These are phyloP conservation scores for Fusarium sp. DNA, from an alignment of 2,329 filamentous ascomycete genomes.

Conservation along the genomic window DNA sequence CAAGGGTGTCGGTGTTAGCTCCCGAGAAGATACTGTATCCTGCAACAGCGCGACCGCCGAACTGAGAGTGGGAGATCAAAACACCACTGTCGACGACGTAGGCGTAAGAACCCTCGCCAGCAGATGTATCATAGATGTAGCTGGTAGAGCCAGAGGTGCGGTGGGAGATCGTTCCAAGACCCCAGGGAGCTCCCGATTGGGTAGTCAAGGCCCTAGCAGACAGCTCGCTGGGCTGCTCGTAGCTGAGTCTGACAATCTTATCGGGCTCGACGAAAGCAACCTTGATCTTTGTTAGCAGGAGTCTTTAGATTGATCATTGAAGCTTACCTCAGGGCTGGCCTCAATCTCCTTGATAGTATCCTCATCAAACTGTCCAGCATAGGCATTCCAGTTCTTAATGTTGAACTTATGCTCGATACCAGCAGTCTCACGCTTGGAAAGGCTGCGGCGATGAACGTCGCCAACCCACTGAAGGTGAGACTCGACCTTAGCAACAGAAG, in stretches of 20 bases:
- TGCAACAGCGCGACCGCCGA: conserved; percentile 60
- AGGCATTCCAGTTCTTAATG: conserved; percentile 54
- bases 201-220: conserved; percentile 45
- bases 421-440: conserved; percentile 60
- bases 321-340: conserved; percentile 57
- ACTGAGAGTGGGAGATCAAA: conserved; percentile 64
- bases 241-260: conserved; percentile 38
- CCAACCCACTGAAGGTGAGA: conserved; percentile 63
- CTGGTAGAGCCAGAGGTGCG: conserved; percentile 40
- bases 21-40: conserved; percentile 55
- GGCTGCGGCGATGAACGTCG: conserved; percentile 66
- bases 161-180: conserved; percentile 48
- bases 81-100: conserved; percentile 76
- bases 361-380: conserved; percentile 59
- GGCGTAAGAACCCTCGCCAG: conserved; percentile 65
- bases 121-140: conserved; percentile 65
- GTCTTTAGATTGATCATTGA: not conserved
- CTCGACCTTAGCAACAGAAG: conserved; percentile 59
- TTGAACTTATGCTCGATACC: conserved; percentile 52
- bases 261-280: conserved; percentile 47
- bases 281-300: conserved; percentile 19
- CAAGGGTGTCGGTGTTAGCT: conserved; percentile 53
- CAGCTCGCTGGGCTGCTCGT: conserved; percentile 28
- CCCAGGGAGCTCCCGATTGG: conserved; percentile 44
- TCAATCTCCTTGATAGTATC: conserved; percentile 58